Evolutionary conservation across 2,329 filamentous ascomycete genomes (phyloP).

Genomic region (Calonectria hawksworthii): DNA sequence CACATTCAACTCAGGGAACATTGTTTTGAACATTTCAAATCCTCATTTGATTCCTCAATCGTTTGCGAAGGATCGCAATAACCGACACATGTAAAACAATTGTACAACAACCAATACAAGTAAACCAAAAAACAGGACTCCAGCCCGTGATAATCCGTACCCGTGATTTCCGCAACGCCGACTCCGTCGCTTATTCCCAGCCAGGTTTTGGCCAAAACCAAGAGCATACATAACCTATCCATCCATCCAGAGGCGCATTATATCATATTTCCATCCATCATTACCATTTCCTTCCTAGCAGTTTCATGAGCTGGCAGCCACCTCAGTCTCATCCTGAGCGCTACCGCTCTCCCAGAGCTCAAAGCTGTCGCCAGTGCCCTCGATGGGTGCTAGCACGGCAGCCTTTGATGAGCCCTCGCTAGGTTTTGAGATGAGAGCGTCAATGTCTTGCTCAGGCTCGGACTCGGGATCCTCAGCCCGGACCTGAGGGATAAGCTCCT

Average conservation of each 20-base stretch:
- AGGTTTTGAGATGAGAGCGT: conserved; percentile 54
- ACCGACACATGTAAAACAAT: conserved; percentile 10
- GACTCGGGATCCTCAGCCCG: conserved; percentile 38
- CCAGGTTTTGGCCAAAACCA: conserved; percentile 13
- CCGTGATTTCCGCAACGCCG: conserved; percentile 35
- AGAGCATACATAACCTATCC: background rate
- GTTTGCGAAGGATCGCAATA: background rate
- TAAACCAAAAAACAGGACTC: conserved; percentile 42
- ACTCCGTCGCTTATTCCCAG: conserved; percentile 31
- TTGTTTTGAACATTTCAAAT: background rate
- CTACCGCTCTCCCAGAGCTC: conserved; percentile 81
- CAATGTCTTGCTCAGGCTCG: conserved; percentile 47
- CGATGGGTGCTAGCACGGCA: conserved; percentile 66
- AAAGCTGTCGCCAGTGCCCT: conserved; percentile 72
- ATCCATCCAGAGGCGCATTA: conserved; percentile 5
- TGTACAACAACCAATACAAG: conserved; percentile 23
- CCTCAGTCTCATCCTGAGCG: conserved; percentile 69
- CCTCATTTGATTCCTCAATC: conserved; percentile 1
- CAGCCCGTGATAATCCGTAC: conserved; percentile 48
- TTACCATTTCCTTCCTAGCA: conserved; percentile 6
- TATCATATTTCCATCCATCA: conserved; percentile 24
- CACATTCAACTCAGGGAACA: background rate
- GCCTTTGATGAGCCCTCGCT: conserved; percentile 58
- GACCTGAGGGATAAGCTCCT: conserved; percentile 37
- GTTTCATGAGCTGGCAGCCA: conserved; percentile 40